Evolutionary conservation across 2,329 filamentous ascomycete species (phyloP).

Genomic region (Chrysoporthe cubensis): DNA sequence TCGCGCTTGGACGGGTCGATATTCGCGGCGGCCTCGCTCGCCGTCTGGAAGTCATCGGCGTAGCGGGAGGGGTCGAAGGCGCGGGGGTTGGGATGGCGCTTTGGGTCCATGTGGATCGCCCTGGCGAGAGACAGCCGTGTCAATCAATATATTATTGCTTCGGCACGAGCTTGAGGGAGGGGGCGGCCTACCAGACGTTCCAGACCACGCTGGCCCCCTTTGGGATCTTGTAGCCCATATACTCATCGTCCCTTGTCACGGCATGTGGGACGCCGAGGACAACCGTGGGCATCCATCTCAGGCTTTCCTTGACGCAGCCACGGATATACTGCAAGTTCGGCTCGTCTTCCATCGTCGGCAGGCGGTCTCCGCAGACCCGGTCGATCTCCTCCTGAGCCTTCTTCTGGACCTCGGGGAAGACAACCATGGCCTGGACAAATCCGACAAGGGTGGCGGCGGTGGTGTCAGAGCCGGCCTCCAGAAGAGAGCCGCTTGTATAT

Average conservation of each 20-base stretch:
- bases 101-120: constrained; percentile 50
- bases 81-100: constrained; percentile 45
- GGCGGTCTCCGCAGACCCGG: constrained; percentile 44
- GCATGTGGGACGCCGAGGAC: constrained; percentile 48
- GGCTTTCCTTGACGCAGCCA: constrained; percentile 46
- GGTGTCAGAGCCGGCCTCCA: constrained; percentile 49
- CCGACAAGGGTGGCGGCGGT: constrained; percentile 45
- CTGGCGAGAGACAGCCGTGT: neutral
- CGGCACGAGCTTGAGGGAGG: neutral
- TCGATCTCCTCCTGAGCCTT: constrained; percentile 47
- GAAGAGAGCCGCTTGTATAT: constrained; percentile 42
- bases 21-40: constrained; percentile 36
- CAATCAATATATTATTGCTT: neutral
- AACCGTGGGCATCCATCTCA: constrained; percentile 50
- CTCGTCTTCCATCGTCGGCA: constrained; percentile 45
- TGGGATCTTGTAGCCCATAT: constrained; percentile 51
- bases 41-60: constrained; percentile 33
- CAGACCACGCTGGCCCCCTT: constrained; percentile 47
- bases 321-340: constrained; percentile 47
- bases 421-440: constrained; percentile 52
- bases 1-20: constrained; percentile 46
- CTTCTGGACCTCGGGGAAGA: constrained; percentile 47
- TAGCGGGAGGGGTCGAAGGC: constrained; percentile 49
- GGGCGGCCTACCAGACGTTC: constrained; percentile 32
- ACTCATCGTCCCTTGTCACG: constrained; percentile 46